Evolutionary conservation across 202 grass and related monocot species (phyloP), one percentile per base, ranked within the genome.

Genomic region (Alloteropsis angusta): DNA sequence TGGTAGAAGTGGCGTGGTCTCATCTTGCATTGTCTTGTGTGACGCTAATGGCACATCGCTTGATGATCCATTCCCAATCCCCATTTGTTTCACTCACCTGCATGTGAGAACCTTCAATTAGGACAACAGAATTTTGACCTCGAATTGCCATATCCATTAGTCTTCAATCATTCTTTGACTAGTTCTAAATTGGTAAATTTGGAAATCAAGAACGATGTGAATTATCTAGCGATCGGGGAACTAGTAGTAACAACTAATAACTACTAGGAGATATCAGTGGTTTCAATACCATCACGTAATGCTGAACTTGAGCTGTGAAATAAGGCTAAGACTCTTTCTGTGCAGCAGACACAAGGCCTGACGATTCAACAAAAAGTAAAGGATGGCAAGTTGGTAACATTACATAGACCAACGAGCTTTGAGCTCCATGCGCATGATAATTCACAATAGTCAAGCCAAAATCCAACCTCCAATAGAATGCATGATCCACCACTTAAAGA

Each of bases 1-100:
- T 0, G 91, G 89, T 42, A 97, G 84, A 45, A 98, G 86, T 0
- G 81, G 84, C 5, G 50, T 66, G 32, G 22, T 78, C 50, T 77
- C 87, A 73, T 90, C 88, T 71, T 36, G 68, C 22, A 75, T 10
- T 34, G 67, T 74, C 64, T 84, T 81, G 60, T 63, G 64, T 72
- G 74, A 36, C 4, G 22, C 11, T 4, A 44, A 5, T 7, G 4
- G n/a, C 22, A 4, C 70, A 25, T 81, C 53, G 13, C 74, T 72
- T 9, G 46, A 3, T 43, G 82, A 85, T 25, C 61, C 77, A 65
- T 88, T 63, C 15, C 35, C 77, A 9, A 80, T 77, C 14, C 87
- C 87, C 78, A 85, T 89, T 72, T 81, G 65, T 72, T 77, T 72
- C 7, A n/a, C 1, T 28, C 35, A 46, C 65, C 87, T 89, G 82